Evolutionary conservation across 208 protist species (phyloP).

Genomic region (Trichomonas gallinae): DNA sequence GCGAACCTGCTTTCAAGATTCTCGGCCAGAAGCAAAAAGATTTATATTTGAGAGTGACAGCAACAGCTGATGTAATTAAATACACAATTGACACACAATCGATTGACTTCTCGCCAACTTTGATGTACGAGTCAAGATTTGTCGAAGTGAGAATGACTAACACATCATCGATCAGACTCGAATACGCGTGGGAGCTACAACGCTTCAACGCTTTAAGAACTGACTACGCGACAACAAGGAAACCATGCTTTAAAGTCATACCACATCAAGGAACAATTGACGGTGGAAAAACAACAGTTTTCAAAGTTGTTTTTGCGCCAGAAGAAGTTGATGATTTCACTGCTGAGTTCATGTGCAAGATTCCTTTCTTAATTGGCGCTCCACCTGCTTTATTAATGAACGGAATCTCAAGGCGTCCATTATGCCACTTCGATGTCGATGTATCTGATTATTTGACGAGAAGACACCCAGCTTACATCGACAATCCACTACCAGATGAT

Average conservation of each 20-base stretch:
- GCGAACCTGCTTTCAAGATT: constrained; percentile 27
- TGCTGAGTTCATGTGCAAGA: neutral
- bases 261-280: constrained; percentile 51
- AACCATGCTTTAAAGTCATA: constrained; percentile 54
- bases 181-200: constrained; percentile 49
- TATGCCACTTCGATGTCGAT: constrained; percentile 80
- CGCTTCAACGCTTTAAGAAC: neutral
- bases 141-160: constrained; percentile 63
- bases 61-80: constrained; percentile 27
- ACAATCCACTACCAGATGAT: neutral
- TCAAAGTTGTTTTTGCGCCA: constrained; percentile 65
- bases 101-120: constrained; percentile 65
- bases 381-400: constrained; percentile 49
- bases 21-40: neutral
- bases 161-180: constrained; percentile 56
- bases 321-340: constrained; percentile 46
- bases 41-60: constrained; percentile 26
- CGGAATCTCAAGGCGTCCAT: constrained; percentile 63
- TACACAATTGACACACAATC: constrained; percentile 33
- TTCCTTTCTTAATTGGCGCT: neutral
- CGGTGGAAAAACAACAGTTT: constrained; percentile 41
- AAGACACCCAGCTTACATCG: constrained; percentile 32
- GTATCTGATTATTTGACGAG: constrained; percentile 63
- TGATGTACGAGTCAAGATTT: constrained; percentile 71
- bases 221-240: neutral